A percentile compares a stretch with the other conserved stretches of the same genome.
Evolutionary conservation across 768 basidiomycete genomes (phyloP).

Genomic region (Boletales sp.): DNA sequence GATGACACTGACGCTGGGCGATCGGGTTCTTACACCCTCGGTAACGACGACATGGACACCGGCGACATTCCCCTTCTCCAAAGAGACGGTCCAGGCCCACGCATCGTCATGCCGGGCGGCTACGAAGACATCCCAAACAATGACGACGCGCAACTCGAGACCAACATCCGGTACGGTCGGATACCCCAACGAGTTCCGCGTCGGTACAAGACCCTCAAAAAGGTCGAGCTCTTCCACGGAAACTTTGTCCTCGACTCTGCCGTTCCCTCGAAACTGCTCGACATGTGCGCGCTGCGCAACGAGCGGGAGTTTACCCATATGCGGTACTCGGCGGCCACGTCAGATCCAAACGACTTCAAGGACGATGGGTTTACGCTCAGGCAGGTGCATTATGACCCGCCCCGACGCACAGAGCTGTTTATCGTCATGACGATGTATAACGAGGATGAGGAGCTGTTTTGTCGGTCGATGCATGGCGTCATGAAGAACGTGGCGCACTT

Average conservation of each 20-base stretch:
- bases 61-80: slow-evolving; percentile 66
- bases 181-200: slow-evolving; percentile 90
- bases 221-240: slow-evolving; percentile 88
- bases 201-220: slow-evolving; percentile 91
- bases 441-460: slow-evolving; percentile 87
- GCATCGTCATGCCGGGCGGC: slow-evolving; percentile 42
- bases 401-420: slow-evolving; percentile 87
- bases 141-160: slow-evolving; percentile 37
- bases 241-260: slow-evolving; percentile 90
- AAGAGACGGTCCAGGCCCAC: neutral
- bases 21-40: no score
- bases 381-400: slow-evolving; percentile 89
- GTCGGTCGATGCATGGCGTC: slow-evolving; percentile 91
- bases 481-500: slow-evolving; percentile 92
- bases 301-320: slow-evolving; percentile 94
- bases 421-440: slow-evolving; percentile 99
- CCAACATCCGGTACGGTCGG: slow-evolving; percentile 79
- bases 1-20: slow-evolving; percentile 11
- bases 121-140: slow-evolving; percentile 31
- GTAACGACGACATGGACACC: slow-evolving; percentile 34
- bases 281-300: slow-evolving; percentile 70
- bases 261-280: slow-evolving; percentile 87
- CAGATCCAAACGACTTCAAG: slow-evolving; percentile 92
- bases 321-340: slow-evolving; percentile 94
- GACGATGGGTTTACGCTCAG: slow-evolving; percentile 80